Evolutionary conservation across 805 yeast genomes (phyloP), one percentile per base, ranked within the genome.

Genomic region (Pichia paraexigua): DNA sequence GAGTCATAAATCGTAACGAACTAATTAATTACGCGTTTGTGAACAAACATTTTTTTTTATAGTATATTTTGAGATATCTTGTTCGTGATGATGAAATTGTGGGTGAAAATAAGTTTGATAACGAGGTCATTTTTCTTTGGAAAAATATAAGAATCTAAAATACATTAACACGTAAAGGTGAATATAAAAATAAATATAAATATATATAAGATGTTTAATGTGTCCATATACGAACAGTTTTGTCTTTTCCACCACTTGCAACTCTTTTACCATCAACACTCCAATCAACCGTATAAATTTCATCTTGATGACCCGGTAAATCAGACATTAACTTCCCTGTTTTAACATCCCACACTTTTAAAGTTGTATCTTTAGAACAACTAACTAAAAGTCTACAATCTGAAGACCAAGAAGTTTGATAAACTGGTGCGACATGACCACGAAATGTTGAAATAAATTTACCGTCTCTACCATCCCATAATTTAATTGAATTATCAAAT

Each of bases 181-280:
- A 24, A 24, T 5, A 24, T 24, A 24, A 24, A 7, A 5, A 24
- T 24, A 4, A 24, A 24, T 24, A 24, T 24, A 24, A 24, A 24
- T 24, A 24, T 17, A n/a, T 35, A 35, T 8, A 17, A 35, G 6
- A 17, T 35, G 5, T 15, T 35, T 24, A 84, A 63, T 83, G 88
- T n/a, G 94, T 80, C 99, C 99, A 94, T 53, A 94, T 72, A 62
- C 97, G 77, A 24, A 94, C 90, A 76, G 85, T 85, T 67, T 91
- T 94, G 67, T 94, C 99, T 64, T 90, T 91, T 48, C 99, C 98
- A 21, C 98, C 99, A 65, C 97, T 87, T n/a, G 92, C 95, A 13
- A 94, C 98, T 58, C 84, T 76, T 57, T 79, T 79, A 45, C 99
- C 99, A 65, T 94, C 99, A 51, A 85, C 81, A 72, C 97, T 87